Evolutionary conservation across 1,139 yeast genomes (phyloP), one percentile per base, ranked within the genome.

Genomic region (Sugiyamaella pinicola): DNA sequence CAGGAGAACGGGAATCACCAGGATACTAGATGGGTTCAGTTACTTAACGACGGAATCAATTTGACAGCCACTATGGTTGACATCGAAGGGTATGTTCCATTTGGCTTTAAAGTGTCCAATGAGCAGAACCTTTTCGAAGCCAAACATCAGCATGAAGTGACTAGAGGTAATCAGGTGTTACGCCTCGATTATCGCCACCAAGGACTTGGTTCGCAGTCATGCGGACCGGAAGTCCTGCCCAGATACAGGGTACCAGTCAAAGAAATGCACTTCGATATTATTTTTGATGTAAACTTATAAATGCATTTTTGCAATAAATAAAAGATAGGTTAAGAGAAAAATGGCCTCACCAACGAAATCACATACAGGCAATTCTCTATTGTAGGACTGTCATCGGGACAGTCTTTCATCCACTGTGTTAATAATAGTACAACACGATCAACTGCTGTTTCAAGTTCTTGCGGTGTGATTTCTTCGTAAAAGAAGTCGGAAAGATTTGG

Each of bases 1-100:
- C 73, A 70, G 55, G 74, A 70, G 45, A 67, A 66, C 52, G 72
- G 73, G n/a, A 70, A 69, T 52, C 69, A 67, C 31, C 60, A 59
- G 40, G 71, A 63, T 37, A 67, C 71, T 5, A 57, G 69, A 28
- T 69, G 71, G 73, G 54, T 67, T n/a, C 22, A 49, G 52, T 15
- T 38, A 12, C 2, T 15, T 17, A 21, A 18, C 10, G 28, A 15
- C n/a, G 18, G 13, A 24, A 15, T 38, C 6, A 19, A 38, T 15
- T 24, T 40, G n/a, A 15, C 19, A 2, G 18, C 49, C 7, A 51
- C 49, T 1, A 29, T 40, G 22, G 50, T 31, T n/a, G 49, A n/a
- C 39, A 33, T 10, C 19, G 21, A 13, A 26, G 26, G n/a, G 48
- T 22, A 21, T 13, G 49, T 47, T 13, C 41, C 34, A 28, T 58